Evolutionary conservation across 768 basidiomycete genomes (phyloP).

Genomic region (Mrakia hoshinonis): DNA sequence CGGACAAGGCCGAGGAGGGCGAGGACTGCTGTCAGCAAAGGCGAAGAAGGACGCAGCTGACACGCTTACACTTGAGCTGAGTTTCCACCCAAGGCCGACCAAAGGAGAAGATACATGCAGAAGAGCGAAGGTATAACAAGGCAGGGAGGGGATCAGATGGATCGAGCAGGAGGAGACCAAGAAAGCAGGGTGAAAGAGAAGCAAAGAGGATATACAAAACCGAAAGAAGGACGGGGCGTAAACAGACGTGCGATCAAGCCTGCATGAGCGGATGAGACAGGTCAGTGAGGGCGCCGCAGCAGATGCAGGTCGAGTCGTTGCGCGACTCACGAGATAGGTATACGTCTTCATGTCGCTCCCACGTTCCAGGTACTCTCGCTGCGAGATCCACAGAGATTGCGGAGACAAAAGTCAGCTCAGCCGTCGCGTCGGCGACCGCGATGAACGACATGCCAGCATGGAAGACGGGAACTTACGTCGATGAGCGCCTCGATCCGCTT

Average conservation of each 20-base stretch:
- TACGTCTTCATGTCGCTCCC: constrained; percentile 81
- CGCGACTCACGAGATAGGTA: constrained; percentile 54
- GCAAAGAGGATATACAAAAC: neutral
- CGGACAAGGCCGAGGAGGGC: neutral
- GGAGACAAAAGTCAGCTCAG: constrained; percentile 8
- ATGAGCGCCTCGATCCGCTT: constrained; percentile 86
- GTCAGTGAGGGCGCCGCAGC: neutral
- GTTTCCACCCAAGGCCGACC: too few species aligned
- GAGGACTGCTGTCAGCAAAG: too few species aligned
- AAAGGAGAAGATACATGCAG: too few species aligned
- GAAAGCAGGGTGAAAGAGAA: too few species aligned
- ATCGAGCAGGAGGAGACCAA: too few species aligned
- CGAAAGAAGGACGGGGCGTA: neutral
- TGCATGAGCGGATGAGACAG: too few species aligned
- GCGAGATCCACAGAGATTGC: constrained; percentile 1
- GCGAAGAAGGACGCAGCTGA: too few species aligned
- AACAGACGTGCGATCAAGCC: too few species aligned
- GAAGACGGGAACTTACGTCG: constrained; percentile 53
- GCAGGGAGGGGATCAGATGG: too few species aligned
- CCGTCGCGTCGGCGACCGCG: neutral
- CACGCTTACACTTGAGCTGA: too few species aligned
- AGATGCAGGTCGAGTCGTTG: neutral
- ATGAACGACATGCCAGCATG: neutral
- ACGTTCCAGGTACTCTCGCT: constrained; percentile 92
- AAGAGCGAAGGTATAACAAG: too few species aligned